Evolutionary conservation across 129 eudicot genomes (phyloP).

Genomic region (Lactuca saligna): DNA sequence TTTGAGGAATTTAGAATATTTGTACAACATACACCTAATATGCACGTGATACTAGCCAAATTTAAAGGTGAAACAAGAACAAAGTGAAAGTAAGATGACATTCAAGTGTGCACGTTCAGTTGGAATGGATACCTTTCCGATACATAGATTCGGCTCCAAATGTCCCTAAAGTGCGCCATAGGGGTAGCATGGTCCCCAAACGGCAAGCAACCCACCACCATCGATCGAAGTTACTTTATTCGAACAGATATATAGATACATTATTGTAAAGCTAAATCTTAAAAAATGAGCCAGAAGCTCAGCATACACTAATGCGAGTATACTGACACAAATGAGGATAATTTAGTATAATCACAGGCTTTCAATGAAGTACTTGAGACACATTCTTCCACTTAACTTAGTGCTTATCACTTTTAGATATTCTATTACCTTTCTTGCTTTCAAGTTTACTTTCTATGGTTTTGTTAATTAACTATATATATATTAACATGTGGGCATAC

Average conservation of each 20-base stretch:
- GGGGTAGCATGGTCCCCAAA: constrained; percentile 41
- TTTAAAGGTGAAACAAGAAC: constrained; percentile 11
- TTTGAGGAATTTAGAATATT: not conserved
- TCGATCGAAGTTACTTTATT: constrained; percentile 23
- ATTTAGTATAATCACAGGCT: constrained; percentile 30
- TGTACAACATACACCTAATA: constrained; percentile 14
- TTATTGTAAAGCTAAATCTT: constrained; percentile 22
- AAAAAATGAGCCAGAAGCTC: constrained; percentile 24
- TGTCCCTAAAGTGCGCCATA: constrained; percentile 35
- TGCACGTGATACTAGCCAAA: constrained; percentile 17
- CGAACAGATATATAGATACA: constrained; percentile 6
- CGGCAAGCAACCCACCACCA: constrained; percentile 34
- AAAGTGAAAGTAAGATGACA: constrained; percentile 18
- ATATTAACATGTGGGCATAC: constrained; percentile 24
- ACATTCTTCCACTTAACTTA: constrained; percentile 39
- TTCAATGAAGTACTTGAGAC: constrained; percentile 33
- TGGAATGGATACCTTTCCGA: constrained; percentile 29
- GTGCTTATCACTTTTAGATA: constrained; percentile 39
- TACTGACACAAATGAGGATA: constrained; percentile 34
- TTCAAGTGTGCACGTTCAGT: constrained; percentile 32
- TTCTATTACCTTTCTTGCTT: constrained; percentile 27
- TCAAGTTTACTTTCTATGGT: constrained; percentile 22
- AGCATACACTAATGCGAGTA: constrained; percentile 19
- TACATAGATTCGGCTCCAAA: constrained; percentile 26
- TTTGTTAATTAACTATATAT: constrained; percentile 11